Evolutionary conservation across 73 alveolate species (phyloP).

Genomic region (Stentor coeruleus): DNA sequence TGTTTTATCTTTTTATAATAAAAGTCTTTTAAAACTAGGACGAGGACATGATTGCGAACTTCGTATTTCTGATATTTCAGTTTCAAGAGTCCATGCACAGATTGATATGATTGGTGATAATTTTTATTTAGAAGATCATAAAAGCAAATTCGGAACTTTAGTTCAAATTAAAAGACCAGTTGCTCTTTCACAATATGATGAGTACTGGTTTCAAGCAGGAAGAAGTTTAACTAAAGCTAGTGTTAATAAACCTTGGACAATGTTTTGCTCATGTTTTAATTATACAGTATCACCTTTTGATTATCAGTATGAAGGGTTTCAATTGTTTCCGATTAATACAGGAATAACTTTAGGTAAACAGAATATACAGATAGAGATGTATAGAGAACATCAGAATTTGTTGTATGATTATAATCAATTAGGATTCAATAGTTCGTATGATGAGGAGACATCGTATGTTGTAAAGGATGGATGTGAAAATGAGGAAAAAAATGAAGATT

Average conservation of each 20-base stretch:
- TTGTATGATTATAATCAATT: not conserved
- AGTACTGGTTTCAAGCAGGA: not conserved
- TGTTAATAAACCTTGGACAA: not conserved
- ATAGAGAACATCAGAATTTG: not conserved
- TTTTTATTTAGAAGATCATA: constrained; percentile 36
- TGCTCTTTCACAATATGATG: not conserved
- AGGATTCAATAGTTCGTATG: constrained; percentile 20
- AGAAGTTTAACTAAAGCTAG: too few species aligned
- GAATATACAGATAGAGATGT: not conserved
- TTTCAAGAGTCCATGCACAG: constrained; percentile 43
- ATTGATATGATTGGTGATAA: constrained; percentile 22
- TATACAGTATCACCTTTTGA: not conserved
- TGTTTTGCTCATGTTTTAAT: not conserved
- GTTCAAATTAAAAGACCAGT: constrained; percentile 39
- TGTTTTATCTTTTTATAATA: not conserved
- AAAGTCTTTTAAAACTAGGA: constrained; percentile 21
- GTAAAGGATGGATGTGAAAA: too few species aligned
- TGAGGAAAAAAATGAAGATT: too few species aligned
- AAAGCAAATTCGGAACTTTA: constrained; percentile 43
- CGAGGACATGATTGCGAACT: constrained; percentile 61
- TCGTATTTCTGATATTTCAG: constrained; percentile 49
- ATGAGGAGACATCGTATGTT: not conserved
- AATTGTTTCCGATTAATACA: constrained; percentile 17
- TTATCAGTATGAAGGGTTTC: not conserved
- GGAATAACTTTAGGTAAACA: constrained; percentile 14